Conservation (phyloP, 2,329 filamentous ascomycete genomes). For the Pseudogymnoascus sp. region DNA sequence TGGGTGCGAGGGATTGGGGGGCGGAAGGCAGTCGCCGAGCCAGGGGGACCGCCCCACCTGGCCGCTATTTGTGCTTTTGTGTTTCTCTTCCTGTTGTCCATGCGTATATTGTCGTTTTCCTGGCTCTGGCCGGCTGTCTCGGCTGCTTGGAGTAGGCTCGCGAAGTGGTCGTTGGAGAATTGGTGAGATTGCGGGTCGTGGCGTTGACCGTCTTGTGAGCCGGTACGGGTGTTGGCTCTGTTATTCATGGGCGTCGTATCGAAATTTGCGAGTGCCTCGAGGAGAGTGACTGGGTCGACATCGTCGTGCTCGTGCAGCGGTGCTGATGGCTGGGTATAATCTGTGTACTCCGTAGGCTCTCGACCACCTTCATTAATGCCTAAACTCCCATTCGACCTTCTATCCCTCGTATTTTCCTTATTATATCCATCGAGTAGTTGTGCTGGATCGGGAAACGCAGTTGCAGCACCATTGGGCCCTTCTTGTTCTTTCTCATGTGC, state of each 20-base stretch:
- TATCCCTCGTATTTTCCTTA: not conserved
- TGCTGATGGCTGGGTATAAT: not conserved
- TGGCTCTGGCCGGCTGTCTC: constrained; percentile 17
- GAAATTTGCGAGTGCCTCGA: constrained; percentile 22
- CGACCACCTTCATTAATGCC: not conserved
- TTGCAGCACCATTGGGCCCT: constrained; percentile 1
- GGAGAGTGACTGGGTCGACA: constrained; percentile 19
- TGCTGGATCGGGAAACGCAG: constrained; percentile 7
- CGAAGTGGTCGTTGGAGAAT: constrained; percentile 21
- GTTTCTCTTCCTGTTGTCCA: not conserved
- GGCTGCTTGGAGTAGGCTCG: constrained; percentile 22
- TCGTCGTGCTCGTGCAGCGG: constrained; percentile 6
- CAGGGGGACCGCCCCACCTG: not conserved
- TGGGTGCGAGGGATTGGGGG: not conserved
- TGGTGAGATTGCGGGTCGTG: not conserved
- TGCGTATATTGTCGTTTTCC: not conserved
- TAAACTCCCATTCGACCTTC: not conserved
- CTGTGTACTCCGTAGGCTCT: not conserved
- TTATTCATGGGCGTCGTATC: constrained; percentile 11
- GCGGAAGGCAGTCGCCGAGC: not conserved
- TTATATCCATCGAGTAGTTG: constrained; percentile 9
- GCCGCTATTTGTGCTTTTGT: constrained; percentile 5
- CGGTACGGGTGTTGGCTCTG: not conserved
- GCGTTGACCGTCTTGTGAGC: not conserved
- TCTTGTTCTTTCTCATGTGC: constrained; percentile 5